A percentile compares a stretch with the other conserved stretches of the same genome.
phyloP scores from a whole-genome alignment of 768 basidiomycete species.

The Termitomyces sp. region DNA sequence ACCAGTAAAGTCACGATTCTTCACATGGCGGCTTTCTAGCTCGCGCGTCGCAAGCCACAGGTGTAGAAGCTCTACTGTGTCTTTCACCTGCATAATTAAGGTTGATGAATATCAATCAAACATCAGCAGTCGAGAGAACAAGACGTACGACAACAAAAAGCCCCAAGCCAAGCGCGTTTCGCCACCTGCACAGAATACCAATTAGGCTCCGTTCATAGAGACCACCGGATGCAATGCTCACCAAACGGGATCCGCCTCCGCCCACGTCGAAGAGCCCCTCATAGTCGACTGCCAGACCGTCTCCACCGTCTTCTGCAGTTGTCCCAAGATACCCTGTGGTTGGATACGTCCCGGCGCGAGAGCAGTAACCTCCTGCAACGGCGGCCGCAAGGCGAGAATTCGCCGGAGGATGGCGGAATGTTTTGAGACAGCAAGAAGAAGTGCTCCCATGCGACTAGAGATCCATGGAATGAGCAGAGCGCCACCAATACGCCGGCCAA shows the following conservation, averaged over 20 bases:
- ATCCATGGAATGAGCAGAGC: slow-evolving; percentile 68
- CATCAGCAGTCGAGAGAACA: background rate
- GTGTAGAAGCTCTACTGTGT: slow-evolving; percentile 63
- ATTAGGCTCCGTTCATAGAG: background rate
- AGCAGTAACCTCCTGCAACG: slow-evolving; percentile 13
- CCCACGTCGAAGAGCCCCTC: slow-evolving; percentile 60
- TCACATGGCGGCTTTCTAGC: slow-evolving; percentile 63
- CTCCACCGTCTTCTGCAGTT: slow-evolving; percentile 25
- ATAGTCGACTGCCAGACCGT: slow-evolving; percentile 45
- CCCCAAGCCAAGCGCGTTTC: slow-evolving; percentile 66
- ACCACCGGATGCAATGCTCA: slow-evolving; percentile 18
- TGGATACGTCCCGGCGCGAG: slow-evolving; percentile 7
- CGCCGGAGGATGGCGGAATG: slow-evolving; percentile 35
- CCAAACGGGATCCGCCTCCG: slow-evolving; percentile 74
- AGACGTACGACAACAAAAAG: slow-evolving; percentile 59
- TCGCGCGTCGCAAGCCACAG: slow-evolving; percentile 71
- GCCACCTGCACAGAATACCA: slow-evolving; percentile 39
- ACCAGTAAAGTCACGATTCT: slow-evolving; percentile 68
- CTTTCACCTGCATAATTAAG: slow-evolving; percentile 48
- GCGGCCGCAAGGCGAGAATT: slow-evolving; percentile 34
- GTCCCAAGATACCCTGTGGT: slow-evolving; percentile 14
- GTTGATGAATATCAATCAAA: background rate
- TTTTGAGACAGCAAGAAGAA: slow-evolving; percentile 53
- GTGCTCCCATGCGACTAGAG: slow-evolving; percentile 58
- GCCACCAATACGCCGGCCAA: slow-evolving; percentile 67